These are phyloP conservation scores for Penicillium lividum DNA, from an alignment of 495 filamentous ascomycete species.

Conservation along the genomic window DNA sequence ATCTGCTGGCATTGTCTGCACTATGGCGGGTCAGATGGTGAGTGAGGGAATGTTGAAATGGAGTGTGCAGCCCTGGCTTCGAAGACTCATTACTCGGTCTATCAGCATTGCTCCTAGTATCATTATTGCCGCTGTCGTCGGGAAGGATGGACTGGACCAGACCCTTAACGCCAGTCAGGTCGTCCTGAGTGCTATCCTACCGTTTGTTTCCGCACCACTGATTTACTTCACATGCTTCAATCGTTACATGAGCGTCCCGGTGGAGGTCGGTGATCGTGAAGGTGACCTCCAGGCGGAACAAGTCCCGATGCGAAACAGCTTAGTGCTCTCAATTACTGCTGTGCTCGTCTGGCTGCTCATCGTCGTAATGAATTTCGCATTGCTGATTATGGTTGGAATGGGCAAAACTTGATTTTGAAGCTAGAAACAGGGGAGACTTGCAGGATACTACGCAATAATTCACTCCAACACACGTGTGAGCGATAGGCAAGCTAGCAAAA, in stretches of 20 bases:
- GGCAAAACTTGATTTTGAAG: too few species aligned
- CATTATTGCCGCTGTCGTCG: conserved; percentile 78
- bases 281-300: conserved; percentile 28
- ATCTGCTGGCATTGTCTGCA: conserved; percentile 78
- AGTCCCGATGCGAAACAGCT: conserved; percentile 15
- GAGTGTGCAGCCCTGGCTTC: conserved; percentile 68
- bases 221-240: conserved; percentile 85
- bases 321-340: conserved; percentile 55
- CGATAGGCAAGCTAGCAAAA: too few species aligned
- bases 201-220: conserved; percentile 78
- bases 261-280: conserved; percentile 29
- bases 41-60: conserved; percentile 76
- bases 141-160: conserved; percentile 64
- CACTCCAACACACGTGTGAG: too few species aligned
- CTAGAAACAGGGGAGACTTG: too few species aligned
- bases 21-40: conserved; percentile 82
- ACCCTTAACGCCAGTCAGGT: conserved; percentile 80
- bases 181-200: conserved; percentile 75
- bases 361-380: conserved; percentile 69
- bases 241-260: conserved; percentile 74
- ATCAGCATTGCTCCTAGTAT: conserved; percentile 81
- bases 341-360: conserved; percentile 67
- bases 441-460: too few species aligned
- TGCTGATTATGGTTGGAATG: conserved; percentile 64
- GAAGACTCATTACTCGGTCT: conserved; percentile 66